phyloP scores from a whole-genome alignment of 805 yeast species.

The Debaryomyces hansenii region DNA sequence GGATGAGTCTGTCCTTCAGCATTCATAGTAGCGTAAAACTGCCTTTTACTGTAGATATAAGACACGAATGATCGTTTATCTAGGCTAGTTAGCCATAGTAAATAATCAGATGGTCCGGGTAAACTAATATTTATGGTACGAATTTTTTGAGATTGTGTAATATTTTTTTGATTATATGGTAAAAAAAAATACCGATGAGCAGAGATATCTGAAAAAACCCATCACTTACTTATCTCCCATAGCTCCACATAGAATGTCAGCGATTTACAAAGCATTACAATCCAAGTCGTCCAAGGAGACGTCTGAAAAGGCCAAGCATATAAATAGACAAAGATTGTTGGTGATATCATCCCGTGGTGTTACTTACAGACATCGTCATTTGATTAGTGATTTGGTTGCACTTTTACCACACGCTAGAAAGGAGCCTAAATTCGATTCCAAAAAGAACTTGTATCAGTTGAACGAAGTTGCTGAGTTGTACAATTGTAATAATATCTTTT shows the following conservation, averaged over 20 bases:
- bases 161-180: not conserved
- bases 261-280: constrained; percentile 47
- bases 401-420: constrained; percentile 93
- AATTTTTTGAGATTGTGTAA: not conserved
- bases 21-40: too few species aligned
- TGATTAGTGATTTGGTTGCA: constrained; percentile 74
- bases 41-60: too few species aligned
- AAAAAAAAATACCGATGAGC: not conserved
- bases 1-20: too few species aligned
- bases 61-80: too few species aligned
- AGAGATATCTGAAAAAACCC: not conserved
- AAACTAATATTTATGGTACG: not conserved
- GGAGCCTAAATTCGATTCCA: constrained; percentile 93
- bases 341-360: constrained; percentile 93
- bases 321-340: constrained; percentile 85
- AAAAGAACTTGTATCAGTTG: constrained; percentile 81
- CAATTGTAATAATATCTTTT: constrained; percentile 93
- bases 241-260: constrained; percentile 33
- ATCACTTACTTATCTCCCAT: not conserved
- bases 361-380: constrained; percentile 92
- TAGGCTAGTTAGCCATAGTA: too few species aligned
- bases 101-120: not conserved
- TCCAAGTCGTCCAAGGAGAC: constrained; percentile 47
- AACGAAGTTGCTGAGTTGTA: constrained; percentile 96
- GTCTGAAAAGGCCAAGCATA: constrained; percentile 52